Conservation (phyloP, 805 yeast genomes). For the Starmera caribaea region DNA sequence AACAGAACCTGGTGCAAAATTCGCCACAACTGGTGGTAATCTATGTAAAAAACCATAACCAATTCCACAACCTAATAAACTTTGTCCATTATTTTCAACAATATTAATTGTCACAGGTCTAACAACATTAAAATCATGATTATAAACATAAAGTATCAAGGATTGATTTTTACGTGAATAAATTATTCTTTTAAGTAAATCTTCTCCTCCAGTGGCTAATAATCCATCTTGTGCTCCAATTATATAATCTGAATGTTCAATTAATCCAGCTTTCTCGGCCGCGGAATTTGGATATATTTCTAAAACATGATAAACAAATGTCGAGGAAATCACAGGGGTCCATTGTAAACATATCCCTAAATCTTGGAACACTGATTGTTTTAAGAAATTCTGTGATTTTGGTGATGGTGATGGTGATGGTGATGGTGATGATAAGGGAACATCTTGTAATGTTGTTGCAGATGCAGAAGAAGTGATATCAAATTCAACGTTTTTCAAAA, state of each 20-base stretch:
- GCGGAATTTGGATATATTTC: slow-evolving; percentile 69
- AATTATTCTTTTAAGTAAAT: slow-evolving; percentile 58
- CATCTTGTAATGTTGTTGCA: slow-evolving; percentile 19
- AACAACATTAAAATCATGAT: slow-evolving; percentile 76
- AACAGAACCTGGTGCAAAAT: slow-evolving; percentile 25
- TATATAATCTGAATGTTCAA: slow-evolving; percentile 81
- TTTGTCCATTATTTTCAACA: slow-evolving; percentile 64
- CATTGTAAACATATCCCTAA: slow-evolving; percentile 69
- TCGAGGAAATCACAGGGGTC: slow-evolving; percentile 64
- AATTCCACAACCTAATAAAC: slow-evolving; percentile 86
- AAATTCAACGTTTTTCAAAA: slow-evolving; percentile 30
- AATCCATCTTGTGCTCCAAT: slow-evolving; percentile 84
- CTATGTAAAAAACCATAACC: slow-evolving; percentile 88
- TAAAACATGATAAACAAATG: slow-evolving; percentile 81
- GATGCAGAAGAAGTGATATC: slow-evolving; percentile 23
- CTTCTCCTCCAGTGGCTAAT: slow-evolving; percentile 81
- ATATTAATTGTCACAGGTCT: slow-evolving; percentile 82
- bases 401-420: slow-evolving; percentile 3
- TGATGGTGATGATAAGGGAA: slow-evolving; percentile 13
- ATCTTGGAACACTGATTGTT: slow-evolving; percentile 31
- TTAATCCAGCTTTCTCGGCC: slow-evolving; percentile 72
- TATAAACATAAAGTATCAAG: slow-evolving; percentile 64
- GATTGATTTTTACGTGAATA: slow-evolving; percentile 37
- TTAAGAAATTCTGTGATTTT: slow-evolving; percentile 10
- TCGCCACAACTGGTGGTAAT: slow-evolving; percentile 56